Evolutionary conservation across 192 early-diverging fungal species (phyloP), one percentile per base, ranked within the genome.

Genomic region (Coemansia biformis): DNA sequence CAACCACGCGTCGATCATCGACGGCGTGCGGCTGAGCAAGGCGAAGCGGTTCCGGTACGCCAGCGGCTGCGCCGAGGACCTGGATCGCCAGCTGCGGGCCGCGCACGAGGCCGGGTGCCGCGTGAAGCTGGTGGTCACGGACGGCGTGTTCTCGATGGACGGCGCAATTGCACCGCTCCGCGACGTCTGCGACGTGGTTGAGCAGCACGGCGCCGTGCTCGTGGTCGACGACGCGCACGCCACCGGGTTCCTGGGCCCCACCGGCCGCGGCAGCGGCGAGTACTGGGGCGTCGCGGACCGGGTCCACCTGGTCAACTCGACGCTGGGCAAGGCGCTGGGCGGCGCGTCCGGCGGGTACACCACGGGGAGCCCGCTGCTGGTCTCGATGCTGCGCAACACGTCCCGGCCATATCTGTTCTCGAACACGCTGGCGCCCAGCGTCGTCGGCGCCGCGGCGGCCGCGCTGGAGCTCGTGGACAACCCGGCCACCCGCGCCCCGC

Each of bases 221-320:
- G 77, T 89, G 54, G 71, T 89, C 13, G 87, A 89, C 47, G 87
- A 89, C 37, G 77, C 73, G n/a, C 76, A 84, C 21, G 84, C 84
- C 8, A 75, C 86, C 18, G 87, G 87, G 4, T 78, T 83, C 30
- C 49, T 89, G 21, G 87, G 87, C 8, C 36, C 66, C 10, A 72
- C 69, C 8, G 87, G 87, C 1, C 67, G 79, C 9, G 87, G 87
- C 30, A 76, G 83, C 14, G 73, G 79, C 50, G 84, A 87, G 48
- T 80, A 86, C 57, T 81, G 69, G 54, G 75, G 64, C 33, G 78
- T 86, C 41, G 38, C 57, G 30, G 68, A 74, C 28, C 72, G 79
- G 51, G 48, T 80, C 31, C 76, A 80, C 42, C 48, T 80, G 35
- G 77, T 80, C 54, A 80, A 80, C 74, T 80, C 79, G 3, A 80